A percentile compares a stretch with the other conserved stretches of the same genome.
These are phyloP conservation scores for Trichocomaceae sp. DNA, from an alignment of 2,329 filamentous ascomycete species.

Conservation along the genomic window DNA sequence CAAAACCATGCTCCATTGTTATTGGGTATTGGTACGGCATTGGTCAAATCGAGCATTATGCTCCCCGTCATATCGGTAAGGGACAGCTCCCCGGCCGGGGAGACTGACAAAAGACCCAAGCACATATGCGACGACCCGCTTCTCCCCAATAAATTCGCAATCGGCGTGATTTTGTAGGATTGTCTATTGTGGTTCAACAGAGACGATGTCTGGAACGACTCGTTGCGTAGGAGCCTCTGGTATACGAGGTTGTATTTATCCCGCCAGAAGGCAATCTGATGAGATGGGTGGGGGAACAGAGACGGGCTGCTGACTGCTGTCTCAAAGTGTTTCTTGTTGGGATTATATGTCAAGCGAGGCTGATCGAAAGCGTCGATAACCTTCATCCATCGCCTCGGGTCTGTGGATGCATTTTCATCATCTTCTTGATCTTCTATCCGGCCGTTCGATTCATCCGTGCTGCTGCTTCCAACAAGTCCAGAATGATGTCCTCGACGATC, in stretches of 20 bases:
- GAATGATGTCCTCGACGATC: constrained; percentile 37
- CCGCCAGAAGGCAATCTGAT: constrained; percentile 79
- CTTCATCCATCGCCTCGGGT: constrained; percentile 77
- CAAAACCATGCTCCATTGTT: constrained; percentile 79
- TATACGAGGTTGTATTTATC: constrained; percentile 90
- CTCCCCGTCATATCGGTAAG: constrained; percentile 84
- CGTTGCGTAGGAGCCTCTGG: constrained; percentile 84
- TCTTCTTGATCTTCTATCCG: constrained; percentile 40
- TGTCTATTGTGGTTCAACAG: constrained; percentile 55
- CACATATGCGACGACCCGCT: constrained; percentile 80
- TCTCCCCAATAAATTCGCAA: constrained; percentile 67
- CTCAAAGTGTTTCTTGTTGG: constrained; percentile 81
- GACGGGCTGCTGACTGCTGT: constrained; percentile 60
- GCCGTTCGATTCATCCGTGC: constrained; percentile 19
- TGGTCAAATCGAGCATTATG: constrained; percentile 73
- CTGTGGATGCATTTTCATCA: constrained; percentile 53
- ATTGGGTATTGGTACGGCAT: constrained; percentile 74
- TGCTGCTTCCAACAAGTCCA: not conserved
- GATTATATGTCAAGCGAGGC: constrained; percentile 50
- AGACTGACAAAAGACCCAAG: constrained; percentile 71
- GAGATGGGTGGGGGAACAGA: constrained; percentile 66
- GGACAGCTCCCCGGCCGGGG: constrained; percentile 74
- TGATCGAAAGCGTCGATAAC: constrained; percentile 79
- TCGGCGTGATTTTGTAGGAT: constrained; percentile 79
- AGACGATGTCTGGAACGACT: constrained; percentile 82